Evolutionary conservation across 73 alveolate genomes (phyloP).

Genomic region (Tetrahymena borealis): DNA sequence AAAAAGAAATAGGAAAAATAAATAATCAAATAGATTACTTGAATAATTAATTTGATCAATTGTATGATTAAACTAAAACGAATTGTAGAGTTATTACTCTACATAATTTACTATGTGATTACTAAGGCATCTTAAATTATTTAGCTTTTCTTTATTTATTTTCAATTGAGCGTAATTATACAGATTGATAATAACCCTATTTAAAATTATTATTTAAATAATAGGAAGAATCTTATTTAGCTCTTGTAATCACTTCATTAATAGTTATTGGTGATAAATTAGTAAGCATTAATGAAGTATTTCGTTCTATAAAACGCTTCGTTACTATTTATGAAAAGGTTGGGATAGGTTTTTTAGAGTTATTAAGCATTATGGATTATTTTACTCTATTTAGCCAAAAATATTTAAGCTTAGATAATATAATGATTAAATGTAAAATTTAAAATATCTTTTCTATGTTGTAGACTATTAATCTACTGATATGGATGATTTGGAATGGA

Average conservation of each 20-base stretch:
- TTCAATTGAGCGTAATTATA: neutral
- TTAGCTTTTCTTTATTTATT: neutral
- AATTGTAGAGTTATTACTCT: neutral
- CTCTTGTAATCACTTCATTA: too few relatives aligned
- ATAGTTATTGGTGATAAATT: too few relatives aligned
- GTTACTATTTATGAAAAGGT: too few relatives aligned
- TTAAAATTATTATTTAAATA: neutral
- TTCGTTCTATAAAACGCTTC: too few relatives aligned
- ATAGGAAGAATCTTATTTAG: too few relatives aligned
- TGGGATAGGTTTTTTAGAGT: neutral
- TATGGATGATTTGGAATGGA: neutral
- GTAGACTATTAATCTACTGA: neutral
- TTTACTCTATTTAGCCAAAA: neutral
- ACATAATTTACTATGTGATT: neutral
- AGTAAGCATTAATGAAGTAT: too few relatives aligned
- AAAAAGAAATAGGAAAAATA: too few relatives aligned
- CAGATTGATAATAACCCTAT: neutral
- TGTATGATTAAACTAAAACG: neutral
- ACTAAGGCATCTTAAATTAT: neutral
- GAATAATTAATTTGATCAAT: too few relatives aligned
- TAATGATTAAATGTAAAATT: neutral
- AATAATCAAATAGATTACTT: too few relatives aligned
- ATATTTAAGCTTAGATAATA: neutral
- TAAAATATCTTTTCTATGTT: neutral
- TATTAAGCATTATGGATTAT: neutral